Evolutionary conservation across 1,284 basidiomycete genomes (phyloP).

Genomic region (Abortiporus biennis): DNA sequence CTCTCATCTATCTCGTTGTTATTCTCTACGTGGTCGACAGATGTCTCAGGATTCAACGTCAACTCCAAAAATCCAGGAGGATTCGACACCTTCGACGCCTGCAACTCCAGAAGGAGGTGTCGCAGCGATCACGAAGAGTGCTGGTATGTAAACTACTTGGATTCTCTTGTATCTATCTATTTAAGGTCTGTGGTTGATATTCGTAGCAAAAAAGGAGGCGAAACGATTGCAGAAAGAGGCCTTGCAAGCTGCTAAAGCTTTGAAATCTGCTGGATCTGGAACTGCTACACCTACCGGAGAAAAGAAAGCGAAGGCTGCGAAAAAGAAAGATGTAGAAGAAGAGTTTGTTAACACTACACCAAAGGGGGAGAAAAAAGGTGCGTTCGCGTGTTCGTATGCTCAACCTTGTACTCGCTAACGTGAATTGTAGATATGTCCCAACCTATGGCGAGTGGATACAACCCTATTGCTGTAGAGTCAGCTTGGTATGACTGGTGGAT

Average conservation of each 20-base stretch:
- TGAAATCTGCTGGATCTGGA: conserved; percentile 41
- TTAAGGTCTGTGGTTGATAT: conserved; percentile 3
- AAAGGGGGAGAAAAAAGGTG: conserved; percentile 88
- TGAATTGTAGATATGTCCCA: conserved; percentile 67
- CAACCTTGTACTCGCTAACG: neutral
- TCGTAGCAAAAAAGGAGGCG: conserved; percentile 62
- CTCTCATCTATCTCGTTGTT: conserved; percentile 2
- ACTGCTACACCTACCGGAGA: conserved; percentile 38
- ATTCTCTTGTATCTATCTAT: neutral
- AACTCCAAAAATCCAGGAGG: neutral
- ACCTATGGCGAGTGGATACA: conserved; percentile 89
- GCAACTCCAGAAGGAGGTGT: conserved; percentile 11
- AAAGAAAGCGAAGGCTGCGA: conserved; percentile 74
- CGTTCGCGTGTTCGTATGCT: conserved; percentile 10
- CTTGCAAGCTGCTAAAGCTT: conserved; percentile 73
- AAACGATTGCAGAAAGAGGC: conserved; percentile 69
- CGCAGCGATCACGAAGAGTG: conserved; percentile 22
- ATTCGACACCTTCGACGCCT: conserved; percentile 10
- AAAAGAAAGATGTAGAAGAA: conserved; percentile 65
- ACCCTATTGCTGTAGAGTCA: conserved; percentile 92
- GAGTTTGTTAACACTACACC: conserved; percentile 85
- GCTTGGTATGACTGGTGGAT: conserved; percentile 99
- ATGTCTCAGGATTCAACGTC: conserved; percentile 19
- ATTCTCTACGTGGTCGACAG: conserved; percentile 4
- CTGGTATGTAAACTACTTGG: conserved; percentile 18